Percentiles rank a stretch among this genome's conserved stretches.
These are phyloP conservation scores for Theobroma grandiflorum DNA, from an alignment of 441 rosid species.

Conservation along the genomic window DNA sequence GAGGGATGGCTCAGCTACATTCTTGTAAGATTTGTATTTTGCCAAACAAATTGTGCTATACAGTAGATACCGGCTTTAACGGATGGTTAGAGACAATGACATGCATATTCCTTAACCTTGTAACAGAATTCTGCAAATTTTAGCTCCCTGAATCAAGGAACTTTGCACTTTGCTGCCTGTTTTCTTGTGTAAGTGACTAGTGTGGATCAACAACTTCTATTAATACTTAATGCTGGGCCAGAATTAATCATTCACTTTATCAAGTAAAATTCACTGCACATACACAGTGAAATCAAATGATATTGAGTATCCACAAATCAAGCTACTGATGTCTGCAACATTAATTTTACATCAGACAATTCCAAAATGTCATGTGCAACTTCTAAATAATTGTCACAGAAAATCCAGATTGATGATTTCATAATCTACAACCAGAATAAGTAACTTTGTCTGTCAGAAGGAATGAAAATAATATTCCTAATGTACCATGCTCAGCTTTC, in stretches of 20 bases:
- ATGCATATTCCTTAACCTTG: background rate
- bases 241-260: background rate
- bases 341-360: background rate
- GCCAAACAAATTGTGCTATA: background rate
- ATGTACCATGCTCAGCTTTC: too few relatives aligned
- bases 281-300: too few relatives aligned
- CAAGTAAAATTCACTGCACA: background rate
- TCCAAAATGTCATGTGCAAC: background rate
- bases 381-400: background rate
- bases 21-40: constrained; percentile 12
- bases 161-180: background rate
- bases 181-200: background rate
- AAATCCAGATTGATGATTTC: background rate
- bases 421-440: too few relatives aligned
- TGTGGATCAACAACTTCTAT: background rate
- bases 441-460: too few relatives aligned
- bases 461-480: too few relatives aligned
- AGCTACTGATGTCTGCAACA: background rate
- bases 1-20: constrained; percentile 8
- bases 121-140: constrained; percentile 4
- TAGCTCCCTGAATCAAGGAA: background rate
- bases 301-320: background rate
- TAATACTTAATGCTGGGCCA: background rate
- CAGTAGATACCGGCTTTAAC: background rate
- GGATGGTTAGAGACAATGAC: background rate